These are phyloP conservation scores for Aureobasidium sp. DNA, from an alignment of 2,329 filamentous ascomycete genomes.

Conservation along the genomic window DNA sequence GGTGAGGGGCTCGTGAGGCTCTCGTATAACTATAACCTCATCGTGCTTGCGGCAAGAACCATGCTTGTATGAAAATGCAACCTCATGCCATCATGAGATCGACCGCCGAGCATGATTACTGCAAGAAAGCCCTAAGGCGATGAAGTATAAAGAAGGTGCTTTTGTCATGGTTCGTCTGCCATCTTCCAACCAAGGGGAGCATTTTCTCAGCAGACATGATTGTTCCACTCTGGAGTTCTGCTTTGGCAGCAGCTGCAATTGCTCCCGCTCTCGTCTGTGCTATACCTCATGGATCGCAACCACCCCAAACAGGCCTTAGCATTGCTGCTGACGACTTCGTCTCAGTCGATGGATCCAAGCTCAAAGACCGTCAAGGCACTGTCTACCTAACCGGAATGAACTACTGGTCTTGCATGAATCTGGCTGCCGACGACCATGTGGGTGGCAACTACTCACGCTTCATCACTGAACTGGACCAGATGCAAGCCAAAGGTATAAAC, in stretches of 20 bases:
- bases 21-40: background rate
- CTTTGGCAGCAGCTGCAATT: background rate
- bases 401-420: slow-evolving; percentile 37
- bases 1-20: background rate
- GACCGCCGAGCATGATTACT: background rate
- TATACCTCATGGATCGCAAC: background rate
- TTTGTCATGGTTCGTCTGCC: background rate
- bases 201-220: background rate
- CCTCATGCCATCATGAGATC: slow-evolving; percentile 11
- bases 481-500: slow-evolving; percentile 34
- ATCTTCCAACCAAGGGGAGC: background rate
- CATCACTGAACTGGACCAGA: slow-evolving; percentile 33
- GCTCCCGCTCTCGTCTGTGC: background rate
- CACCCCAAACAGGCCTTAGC: background rate
- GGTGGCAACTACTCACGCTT: slow-evolving; percentile 34
- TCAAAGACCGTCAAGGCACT: slow-evolving; percentile 30
- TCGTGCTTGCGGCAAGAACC: background rate
- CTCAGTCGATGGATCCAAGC: slow-evolving; percentile 26
- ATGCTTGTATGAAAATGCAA: background rate
- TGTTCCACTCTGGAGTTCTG: background rate
- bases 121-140: background rate
- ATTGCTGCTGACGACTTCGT: slow-evolving; percentile 30
- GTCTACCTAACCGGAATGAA: slow-evolving; percentile 35
- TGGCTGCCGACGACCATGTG: slow-evolving; percentile 29
- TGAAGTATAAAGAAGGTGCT: background rate